phyloP scores from a whole-genome alignment of 805 yeast species.

The Ogataea glucozyma region DNA sequence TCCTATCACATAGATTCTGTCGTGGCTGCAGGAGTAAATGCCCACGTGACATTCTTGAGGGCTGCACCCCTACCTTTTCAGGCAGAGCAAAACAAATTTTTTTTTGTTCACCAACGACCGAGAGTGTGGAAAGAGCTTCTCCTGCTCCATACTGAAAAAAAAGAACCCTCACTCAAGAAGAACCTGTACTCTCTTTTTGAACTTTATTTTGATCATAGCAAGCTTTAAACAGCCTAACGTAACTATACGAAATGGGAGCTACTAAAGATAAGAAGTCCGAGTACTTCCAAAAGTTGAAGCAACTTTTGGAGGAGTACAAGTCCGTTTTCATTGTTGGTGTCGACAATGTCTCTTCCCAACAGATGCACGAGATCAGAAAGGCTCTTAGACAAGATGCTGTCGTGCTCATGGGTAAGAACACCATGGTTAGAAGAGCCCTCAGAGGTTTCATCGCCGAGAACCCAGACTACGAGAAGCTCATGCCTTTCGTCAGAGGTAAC shows the following conservation, averaged over 20 bases:
- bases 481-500: constrained; percentile 96
- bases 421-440: constrained; percentile 99
- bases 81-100: constrained; percentile 4
- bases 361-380: constrained; percentile 99
- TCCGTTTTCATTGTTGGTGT: constrained; percentile 99
- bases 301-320: constrained; percentile 94
- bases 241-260: constrained; percentile 99
- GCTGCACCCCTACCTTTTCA: constrained; percentile 4
- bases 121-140: too few relatives aligned
- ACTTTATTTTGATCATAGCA: constrained; percentile 8
- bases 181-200: not conserved
- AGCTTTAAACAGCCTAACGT: constrained; percentile 93
- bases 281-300: constrained; percentile 94
- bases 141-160: constrained; percentile 1
- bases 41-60: constrained; percentile 13
- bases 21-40: not conserved
- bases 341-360: constrained; percentile 99
- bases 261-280: constrained; percentile 95
- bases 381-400: constrained; percentile 92
- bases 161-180: not conserved
- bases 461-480: constrained; percentile 93
- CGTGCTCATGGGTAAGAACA: constrained; percentile 99
- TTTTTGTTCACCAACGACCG: constrained; percentile 6
- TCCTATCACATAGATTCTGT: constrained; percentile 7
- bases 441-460: constrained; percentile 91